Conservation (phyloP, 1,284 basidiomycete species). For the Mycena citricolor region DNA sequence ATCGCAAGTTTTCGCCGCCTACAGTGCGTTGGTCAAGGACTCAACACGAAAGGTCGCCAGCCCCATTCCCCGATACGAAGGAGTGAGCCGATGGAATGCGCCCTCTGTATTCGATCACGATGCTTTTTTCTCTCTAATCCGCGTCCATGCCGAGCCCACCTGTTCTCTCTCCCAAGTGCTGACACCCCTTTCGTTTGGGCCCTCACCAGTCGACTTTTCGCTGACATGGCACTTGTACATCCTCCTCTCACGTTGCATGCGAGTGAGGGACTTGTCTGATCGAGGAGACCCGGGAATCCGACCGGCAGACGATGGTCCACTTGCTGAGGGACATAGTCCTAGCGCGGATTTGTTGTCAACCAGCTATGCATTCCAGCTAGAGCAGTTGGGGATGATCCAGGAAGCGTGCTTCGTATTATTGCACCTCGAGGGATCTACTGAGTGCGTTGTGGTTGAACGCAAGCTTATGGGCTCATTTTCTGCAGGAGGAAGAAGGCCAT, state of each 20-base stretch:
- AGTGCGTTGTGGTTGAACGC: slow-evolving; percentile 48
- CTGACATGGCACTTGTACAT: slow-evolving; percentile 94
- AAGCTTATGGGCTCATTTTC: slow-evolving; percentile 11
- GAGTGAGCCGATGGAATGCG: slow-evolving; percentile 36
- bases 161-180: slow-evolving; percentile 62
- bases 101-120: slow-evolving; percentile 50
- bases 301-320: slow-evolving; percentile 45
- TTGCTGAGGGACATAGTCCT: slow-evolving; percentile 75
- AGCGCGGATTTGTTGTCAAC: slow-evolving; percentile 82
- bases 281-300: slow-evolving; percentile 51
- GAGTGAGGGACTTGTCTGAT: slow-evolving; percentile 84
- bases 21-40: slow-evolving; percentile 54
- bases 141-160: slow-evolving; percentile 69
- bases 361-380: slow-evolving; percentile 87
- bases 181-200: slow-evolving; percentile 73
- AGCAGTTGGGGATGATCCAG: slow-evolving; percentile 77
- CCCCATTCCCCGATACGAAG: slow-evolving; percentile 71
- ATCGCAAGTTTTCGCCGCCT: slow-evolving; percentile 68
- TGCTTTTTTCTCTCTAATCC: slow-evolving; percentile 82
- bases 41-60: slow-evolving; percentile 44
- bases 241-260: slow-evolving; percentile 80
- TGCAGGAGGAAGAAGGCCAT: slow-evolving; percentile 76
- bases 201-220: slow-evolving; percentile 78
- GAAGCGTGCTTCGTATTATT: slow-evolving; percentile 89
- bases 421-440: slow-evolving; percentile 78